Evolutionary conservation across 345 rosid genomes (phyloP).

Genomic region (Angophora floribunda): DNA sequence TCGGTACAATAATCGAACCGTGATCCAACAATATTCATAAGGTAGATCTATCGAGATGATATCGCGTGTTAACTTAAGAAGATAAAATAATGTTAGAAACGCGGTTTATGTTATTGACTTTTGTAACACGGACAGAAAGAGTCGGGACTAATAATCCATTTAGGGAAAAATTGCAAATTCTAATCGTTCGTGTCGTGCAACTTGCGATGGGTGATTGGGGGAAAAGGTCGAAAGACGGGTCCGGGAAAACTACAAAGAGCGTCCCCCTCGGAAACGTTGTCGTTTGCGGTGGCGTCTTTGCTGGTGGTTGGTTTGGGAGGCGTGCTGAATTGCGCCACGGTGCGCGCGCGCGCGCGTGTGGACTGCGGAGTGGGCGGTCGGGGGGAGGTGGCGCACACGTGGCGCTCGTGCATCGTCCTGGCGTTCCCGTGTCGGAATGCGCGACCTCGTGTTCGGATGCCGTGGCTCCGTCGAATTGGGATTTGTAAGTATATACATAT

Average conservation of each 20-base stretch:
- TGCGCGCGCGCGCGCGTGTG: background rate
- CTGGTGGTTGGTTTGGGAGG: background rate
- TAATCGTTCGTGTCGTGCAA: background rate
- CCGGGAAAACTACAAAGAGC: background rate
- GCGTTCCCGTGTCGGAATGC: background rate
- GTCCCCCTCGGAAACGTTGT: background rate
- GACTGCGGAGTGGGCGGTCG: background rate
- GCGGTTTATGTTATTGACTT: background rate
- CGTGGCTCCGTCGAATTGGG: background rate
- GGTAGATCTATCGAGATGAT: background rate
- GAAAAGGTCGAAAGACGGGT: background rate
- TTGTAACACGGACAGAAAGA: background rate
- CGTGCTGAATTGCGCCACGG: background rate
- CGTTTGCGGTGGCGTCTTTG: background rate
- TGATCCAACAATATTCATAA: background rate
- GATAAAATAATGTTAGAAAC: background rate
- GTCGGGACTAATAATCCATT: background rate
- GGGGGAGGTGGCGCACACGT: background rate
- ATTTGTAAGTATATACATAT: background rate
- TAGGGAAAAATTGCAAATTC: background rate
- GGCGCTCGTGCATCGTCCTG: background rate
- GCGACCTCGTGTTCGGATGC: background rate
- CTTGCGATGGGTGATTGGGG: background rate
- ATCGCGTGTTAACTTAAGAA: background rate
- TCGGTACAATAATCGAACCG: background rate